Conservation (phyloP, 352 stramenopile species). For the Pythium grandisporangium region DNA sequence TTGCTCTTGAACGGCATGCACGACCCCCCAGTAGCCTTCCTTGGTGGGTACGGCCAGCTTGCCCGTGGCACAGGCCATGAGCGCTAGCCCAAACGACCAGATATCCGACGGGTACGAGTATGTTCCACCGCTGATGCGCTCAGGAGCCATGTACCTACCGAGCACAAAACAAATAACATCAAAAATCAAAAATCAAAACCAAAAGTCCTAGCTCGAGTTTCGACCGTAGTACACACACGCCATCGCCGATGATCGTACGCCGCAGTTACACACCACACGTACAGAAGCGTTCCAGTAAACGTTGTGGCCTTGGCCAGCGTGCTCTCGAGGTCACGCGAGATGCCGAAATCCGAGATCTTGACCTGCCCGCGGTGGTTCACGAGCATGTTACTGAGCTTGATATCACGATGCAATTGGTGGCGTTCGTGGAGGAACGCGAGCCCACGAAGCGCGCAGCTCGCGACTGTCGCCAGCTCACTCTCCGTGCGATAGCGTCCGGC, state of each 20-base stretch:
- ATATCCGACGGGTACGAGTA: constrained; percentile 86
- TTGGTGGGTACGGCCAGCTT: constrained; percentile 73
- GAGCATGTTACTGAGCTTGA: constrained; percentile 94
- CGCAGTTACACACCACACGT: no score
- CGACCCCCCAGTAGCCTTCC: constrained; percentile 86
- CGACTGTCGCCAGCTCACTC: constrained; percentile 71
- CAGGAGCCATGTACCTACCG: constrained; percentile 94
- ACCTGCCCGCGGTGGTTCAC: constrained; percentile 76
- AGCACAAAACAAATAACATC: no score
- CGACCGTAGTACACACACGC: no score
- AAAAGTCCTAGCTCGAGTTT: no score
- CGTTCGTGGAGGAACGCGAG: constrained; percentile 85
- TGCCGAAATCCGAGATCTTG: constrained; percentile 86
- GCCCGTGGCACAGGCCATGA: constrained; percentile 86
- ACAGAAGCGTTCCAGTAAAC: constrained; percentile 87
- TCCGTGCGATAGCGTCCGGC: constrained; percentile 34
- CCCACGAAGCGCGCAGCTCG: constrained; percentile 65
- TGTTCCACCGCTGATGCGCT: constrained; percentile 87
- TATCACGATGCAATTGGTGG: constrained; percentile 89
- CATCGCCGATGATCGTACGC: no score
- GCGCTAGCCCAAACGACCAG: constrained; percentile 70
- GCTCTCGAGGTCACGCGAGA: constrained; percentile 72
- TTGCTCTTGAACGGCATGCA: constrained; percentile 76
- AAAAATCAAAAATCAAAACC: no score
- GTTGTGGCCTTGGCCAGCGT: constrained; percentile 82